Conservation (phyloP, 2,329 filamentous ascomycete genomes). For the Colletotrichum gigasporum region DNA sequence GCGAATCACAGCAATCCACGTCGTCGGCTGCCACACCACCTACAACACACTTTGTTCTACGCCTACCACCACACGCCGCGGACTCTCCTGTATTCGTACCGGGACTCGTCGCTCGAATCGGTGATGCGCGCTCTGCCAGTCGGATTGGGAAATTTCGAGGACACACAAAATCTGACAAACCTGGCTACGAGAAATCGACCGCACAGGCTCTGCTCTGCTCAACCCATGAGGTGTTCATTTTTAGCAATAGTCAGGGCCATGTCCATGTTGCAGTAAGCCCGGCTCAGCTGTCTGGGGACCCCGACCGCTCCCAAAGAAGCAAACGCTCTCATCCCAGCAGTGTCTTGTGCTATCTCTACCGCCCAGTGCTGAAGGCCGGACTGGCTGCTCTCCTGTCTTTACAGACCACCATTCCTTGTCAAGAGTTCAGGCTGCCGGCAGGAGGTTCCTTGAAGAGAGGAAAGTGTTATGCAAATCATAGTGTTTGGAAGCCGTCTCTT, state of each 20-base stretch:
- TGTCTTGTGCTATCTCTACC: too few species aligned
- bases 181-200: neutral
- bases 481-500: neutral
- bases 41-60: conserved; percentile 7
- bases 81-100: neutral
- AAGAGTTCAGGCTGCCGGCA: neutral
- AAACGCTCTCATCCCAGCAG: neutral
- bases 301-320: neutral
- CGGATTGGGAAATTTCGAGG: neutral
- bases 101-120: conserved; percentile 4
- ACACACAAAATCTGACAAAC: neutral
- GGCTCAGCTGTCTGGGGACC: neutral
- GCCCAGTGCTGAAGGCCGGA: too few species aligned
- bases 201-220: neutral
- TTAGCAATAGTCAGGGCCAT: too few species aligned
- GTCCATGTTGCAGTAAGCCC: neutral
- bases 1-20: conserved; percentile 35
- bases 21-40: conserved; percentile 32
- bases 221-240: neutral
- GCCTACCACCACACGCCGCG: conserved; percentile 10
- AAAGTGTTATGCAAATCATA: conserved; percentile 18
- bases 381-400: neutral
- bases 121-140: conserved; percentile 9
- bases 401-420: neutral
- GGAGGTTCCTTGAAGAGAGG: conserved; percentile 16